Percentiles rank a stretch among this genome's conserved stretches.
Conservation (phyloP, 768 basidiomycete genomes). For the Clitopilus passeckerianus region DNA sequence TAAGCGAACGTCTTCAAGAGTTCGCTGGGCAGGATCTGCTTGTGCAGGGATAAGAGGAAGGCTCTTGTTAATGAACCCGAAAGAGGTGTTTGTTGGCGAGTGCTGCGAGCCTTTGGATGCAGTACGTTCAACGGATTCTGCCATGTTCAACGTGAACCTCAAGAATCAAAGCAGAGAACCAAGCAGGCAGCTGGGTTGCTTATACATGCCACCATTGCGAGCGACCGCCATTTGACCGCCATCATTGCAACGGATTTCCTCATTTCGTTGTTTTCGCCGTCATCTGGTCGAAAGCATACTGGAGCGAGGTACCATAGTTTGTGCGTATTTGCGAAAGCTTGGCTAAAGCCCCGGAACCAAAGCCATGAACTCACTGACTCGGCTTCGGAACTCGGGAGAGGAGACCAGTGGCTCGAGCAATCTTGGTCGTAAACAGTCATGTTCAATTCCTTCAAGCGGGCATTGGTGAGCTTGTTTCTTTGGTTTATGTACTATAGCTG, state of each 20-base stretch:
- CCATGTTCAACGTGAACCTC: not conserved
- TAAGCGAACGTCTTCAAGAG: slow-evolving; percentile 54
- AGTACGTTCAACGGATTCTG: not conserved
- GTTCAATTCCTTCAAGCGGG: slow-evolving; percentile 34
- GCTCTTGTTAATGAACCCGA: not conserved
- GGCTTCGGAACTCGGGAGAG: not conserved
- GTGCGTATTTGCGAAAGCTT: not conserved
- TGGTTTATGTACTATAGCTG: not conserved
- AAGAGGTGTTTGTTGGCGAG: not conserved
- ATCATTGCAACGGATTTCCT: not conserved
- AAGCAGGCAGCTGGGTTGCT: not conserved
- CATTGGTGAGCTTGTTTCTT: slow-evolving; percentile 19
- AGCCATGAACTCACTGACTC: not conserved
- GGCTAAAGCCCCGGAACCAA: not conserved
- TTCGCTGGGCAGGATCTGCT: slow-evolving; percentile 26
- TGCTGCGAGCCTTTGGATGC: not conserved
- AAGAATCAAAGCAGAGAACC: not conserved
- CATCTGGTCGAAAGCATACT: not conserved
- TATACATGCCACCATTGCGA: not conserved
- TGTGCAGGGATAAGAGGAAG: not conserved
- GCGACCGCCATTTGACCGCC: not conserved
- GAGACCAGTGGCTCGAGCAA: not conserved
- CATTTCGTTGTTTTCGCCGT: not conserved
- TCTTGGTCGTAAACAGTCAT: slow-evolving; percentile 11
- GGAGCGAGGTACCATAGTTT: not conserved